Conservation (phyloP, 2,329 filamentous ascomycete genomes). For the Clathrospora elynae region DNA sequence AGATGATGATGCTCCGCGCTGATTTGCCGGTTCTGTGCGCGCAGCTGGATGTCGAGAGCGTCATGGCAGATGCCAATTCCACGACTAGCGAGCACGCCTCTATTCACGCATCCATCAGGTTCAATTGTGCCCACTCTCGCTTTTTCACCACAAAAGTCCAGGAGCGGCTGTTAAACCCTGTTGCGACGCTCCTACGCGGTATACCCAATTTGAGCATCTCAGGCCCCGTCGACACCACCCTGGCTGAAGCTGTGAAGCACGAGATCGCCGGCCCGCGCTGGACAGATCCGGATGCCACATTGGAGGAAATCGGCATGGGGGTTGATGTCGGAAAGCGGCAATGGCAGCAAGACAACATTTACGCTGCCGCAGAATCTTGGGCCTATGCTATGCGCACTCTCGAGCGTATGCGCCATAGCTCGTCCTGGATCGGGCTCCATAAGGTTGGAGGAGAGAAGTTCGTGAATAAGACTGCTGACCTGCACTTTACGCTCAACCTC, state of each 20-base stretch:
- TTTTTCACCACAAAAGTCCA: constrained; percentile 28
- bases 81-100: constrained; percentile 26
- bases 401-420: constrained; percentile 36
- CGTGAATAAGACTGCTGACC: constrained; percentile 30
- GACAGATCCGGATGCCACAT: constrained; percentile 29
- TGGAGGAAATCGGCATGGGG: constrained; percentile 33
- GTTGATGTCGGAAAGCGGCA: constrained; percentile 36
- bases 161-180: constrained; percentile 25
- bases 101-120: constrained; percentile 21
- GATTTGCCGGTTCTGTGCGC: constrained; percentile 30
- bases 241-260: constrained; percentile 18
- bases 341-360: constrained; percentile 33
- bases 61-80: constrained; percentile 32
- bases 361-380: constrained; percentile 28
- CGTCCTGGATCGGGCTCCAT: constrained; percentile 29
- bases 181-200: constrained; percentile 27
- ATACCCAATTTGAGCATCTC: constrained; percentile 25
- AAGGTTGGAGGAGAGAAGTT: constrained; percentile 29
- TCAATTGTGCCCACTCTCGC: constrained; percentile 22
- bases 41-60: constrained; percentile 32
- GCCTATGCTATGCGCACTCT: constrained; percentile 31
- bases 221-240: constrained; percentile 21
- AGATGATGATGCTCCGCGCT: constrained; percentile 33
- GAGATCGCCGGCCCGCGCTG: constrained; percentile 31
- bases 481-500: constrained; percentile 35